Evolutionary conservation across 345 rosid genomes (phyloP).

Genomic region (Pistacia vera): DNA sequence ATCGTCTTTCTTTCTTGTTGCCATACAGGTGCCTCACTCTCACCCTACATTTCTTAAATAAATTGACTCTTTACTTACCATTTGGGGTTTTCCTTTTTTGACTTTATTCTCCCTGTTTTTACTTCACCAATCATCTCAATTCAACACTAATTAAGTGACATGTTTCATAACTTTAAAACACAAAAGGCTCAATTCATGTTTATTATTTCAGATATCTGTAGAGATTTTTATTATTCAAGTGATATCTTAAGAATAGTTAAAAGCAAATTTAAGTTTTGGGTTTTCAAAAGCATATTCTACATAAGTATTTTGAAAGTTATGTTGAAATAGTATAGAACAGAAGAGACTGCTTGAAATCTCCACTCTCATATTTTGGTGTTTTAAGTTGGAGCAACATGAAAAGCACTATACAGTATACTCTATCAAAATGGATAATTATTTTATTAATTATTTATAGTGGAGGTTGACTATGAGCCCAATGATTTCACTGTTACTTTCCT

Average conservation of each 20-base stretch:
- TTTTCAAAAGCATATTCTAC: not conserved
- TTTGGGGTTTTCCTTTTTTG: not conserved
- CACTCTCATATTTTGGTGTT: not conserved
- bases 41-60: not conserved
- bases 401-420: slow-evolving; percentile 11
- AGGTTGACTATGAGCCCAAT: slow-evolving; percentile 23
- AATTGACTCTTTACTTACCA: not conserved
- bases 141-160: no score
- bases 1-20: no score
- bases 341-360: not conserved
- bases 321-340: not conserved
- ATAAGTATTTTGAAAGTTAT: no score
- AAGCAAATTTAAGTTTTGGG: not conserved
- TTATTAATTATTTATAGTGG: slow-evolving; percentile 31
- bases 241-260: no score
- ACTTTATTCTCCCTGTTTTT: not conserved
- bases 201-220: no score
- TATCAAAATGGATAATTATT: slow-evolving; percentile 11
- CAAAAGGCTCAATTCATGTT: no score
- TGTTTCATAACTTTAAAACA: no score
- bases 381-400: slow-evolving; percentile 9
- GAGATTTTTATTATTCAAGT: no score
- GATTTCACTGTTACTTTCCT: slow-evolving; percentile 1
- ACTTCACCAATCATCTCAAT: no score
- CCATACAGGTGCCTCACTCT: no score